A percentile compares a stretch with the other conserved stretches of the same genome.
Evolutionary conservation across 306 rosid species (phyloP).

Genomic region (Medicago lupulina): DNA sequence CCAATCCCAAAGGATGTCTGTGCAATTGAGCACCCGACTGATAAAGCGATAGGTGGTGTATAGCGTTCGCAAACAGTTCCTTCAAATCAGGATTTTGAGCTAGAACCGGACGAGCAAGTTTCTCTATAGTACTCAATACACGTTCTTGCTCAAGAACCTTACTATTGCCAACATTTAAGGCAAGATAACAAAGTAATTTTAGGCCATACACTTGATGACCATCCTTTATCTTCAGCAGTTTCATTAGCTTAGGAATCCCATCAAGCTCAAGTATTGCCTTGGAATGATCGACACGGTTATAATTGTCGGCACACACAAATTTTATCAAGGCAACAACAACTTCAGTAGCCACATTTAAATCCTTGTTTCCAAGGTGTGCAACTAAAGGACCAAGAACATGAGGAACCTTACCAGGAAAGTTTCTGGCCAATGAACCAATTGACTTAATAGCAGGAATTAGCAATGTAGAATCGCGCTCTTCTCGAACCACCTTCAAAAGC

Average conservation of each 20-base stretch:
- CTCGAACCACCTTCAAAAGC: conserved; percentile 67
- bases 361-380: conserved; percentile 58
- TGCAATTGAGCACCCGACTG: conserved; percentile 84
- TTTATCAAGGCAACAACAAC: conserved; percentile 69
- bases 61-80: conserved; percentile 63
- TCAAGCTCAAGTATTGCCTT: conserved; percentile 74
- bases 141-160: conserved; percentile 79
- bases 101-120: conserved; percentile 61
- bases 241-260: conserved; percentile 73
- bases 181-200: conserved; percentile 70
- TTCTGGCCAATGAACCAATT: conserved; percentile 79
- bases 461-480: conserved; percentile 47
- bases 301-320: conserved; percentile 75
- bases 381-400: conserved; percentile 76
- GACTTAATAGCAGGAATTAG: conserved; percentile 76
- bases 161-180: conserved; percentile 75
- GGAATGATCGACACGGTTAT: conserved; percentile 70
- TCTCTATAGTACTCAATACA: conserved; percentile 72
- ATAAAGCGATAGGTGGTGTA: conserved; percentile 81
- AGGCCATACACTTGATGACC: conserved; percentile 56
- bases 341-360: conserved; percentile 72
- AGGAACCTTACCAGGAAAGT: conserved; percentile 78
- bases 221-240: conserved; percentile 52
- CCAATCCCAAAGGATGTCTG: conserved; percentile 55
- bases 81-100: conserved; percentile 68